Evolutionary conservation across 768 basidiomycete species (phyloP), one percentile per base, ranked within the genome.

Genomic region (Lyophyllum semitale): DNA sequence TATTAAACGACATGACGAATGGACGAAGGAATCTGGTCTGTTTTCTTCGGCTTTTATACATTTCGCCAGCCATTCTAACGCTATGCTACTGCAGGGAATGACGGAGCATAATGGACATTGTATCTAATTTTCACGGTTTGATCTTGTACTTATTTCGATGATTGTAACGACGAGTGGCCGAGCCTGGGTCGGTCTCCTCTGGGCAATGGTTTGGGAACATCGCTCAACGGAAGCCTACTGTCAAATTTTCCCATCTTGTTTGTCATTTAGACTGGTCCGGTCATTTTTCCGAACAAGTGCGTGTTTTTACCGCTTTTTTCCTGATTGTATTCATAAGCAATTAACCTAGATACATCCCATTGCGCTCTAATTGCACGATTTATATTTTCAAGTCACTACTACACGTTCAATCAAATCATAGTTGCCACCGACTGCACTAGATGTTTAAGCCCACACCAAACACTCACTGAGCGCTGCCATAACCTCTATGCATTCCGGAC

Each of bases 11-110:
- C 91, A 94, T 63, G 87, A 91, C 0, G 79, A 89, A 18, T 93
- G 92, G 92, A 94, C 92, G 48, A 83, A 74, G 62, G 91, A 93
- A 66, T 89, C 88, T 59, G 91, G 91, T 87, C 61, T 63, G 87
- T 72, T 33, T 23, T 22, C 8, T 11, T 26, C 20, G 26, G n/a
- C n/a, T 32, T 44, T 12, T 43, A 15, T 26, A 17, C 1, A 15
- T 46, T 25, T 47, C 15, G 15, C 44, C 15, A 33, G 6, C 26
- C 15, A 25, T 37, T 30, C 38, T 60, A 6, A 59, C 32, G 18
- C n/a, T n/a, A 29, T 29, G 30, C 8, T 15, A 37, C n/a, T 22
- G 9, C 5, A 60, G 59, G 59, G 22, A 57, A 60, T 13, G 55
- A 60, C 29, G 59, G 59, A 26, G 55, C 59, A 60, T 60, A 46